These are phyloP conservation scores for Candida corydali DNA, from an alignment of 805 yeast genomes.

Conservation along the genomic window DNA sequence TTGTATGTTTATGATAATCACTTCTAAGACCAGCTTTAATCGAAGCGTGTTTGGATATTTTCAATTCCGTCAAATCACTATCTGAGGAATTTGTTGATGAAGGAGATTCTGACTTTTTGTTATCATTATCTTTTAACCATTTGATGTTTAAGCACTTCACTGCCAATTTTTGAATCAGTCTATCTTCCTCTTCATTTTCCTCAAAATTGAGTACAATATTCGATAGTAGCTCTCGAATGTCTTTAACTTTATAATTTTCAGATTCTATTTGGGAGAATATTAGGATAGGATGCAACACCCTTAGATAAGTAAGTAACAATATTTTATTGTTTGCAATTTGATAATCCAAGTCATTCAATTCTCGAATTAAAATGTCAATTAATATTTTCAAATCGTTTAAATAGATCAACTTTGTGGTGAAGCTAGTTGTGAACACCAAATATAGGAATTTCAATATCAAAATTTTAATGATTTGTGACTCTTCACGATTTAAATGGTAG, in stretches of 20 bases:
- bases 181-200: constrained; percentile 13
- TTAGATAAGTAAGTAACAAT: constrained; percentile 46
- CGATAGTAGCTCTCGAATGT: constrained; percentile 47
- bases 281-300: constrained; percentile 71
- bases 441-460: constrained; percentile 77
- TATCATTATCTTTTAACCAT: constrained; percentile 23
- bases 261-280: constrained; percentile 58
- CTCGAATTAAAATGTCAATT: constrained; percentile 78
- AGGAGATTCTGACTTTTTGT: background rate
- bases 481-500: constrained; percentile 68
- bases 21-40: constrained; percentile 29
- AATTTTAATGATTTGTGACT: constrained; percentile 66
- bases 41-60: constrained; percentile 24
- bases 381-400: constrained; percentile 81
- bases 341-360: constrained; percentile 62
- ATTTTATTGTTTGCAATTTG: constrained; percentile 44
- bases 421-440: constrained; percentile 62
- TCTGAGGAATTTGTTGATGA: constrained; percentile 2
- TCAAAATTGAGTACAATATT: constrained; percentile 38
- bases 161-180: constrained; percentile 27
- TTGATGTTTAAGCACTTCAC: constrained; percentile 28
- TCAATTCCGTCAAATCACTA: background rate
- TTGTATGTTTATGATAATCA: constrained; percentile 34
- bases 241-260: constrained; percentile 54
- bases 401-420: constrained; percentile 66